Evolutionary conservation across 371 early-diverging fungal genomes (phyloP).

Genomic region (Zancudomyces culisetae): DNA sequence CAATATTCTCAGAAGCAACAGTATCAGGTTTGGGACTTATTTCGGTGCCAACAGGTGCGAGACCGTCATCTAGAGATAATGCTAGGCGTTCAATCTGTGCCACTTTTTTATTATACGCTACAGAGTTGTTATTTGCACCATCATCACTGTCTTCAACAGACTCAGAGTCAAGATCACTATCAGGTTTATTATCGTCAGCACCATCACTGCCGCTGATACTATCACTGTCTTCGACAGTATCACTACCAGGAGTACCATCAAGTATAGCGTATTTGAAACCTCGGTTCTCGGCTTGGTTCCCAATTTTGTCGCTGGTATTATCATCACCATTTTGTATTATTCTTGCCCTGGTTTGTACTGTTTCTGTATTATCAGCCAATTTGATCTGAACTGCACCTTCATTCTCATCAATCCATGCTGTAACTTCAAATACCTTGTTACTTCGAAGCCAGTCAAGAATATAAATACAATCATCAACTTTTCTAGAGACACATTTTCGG

Average conservation of each 20-base stretch:
- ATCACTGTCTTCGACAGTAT: background rate
- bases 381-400: too few species aligned
- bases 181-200: too few species aligned
- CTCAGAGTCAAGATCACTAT: too few species aligned
- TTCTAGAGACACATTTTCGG: constrained; percentile 12
- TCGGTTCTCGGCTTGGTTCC: background rate
- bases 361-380: background rate
- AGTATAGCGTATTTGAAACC: background rate
- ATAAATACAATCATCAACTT: constrained; percentile 16
- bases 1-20: too few species aligned
- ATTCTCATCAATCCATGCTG: constrained; percentile 21
- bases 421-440: constrained; percentile 16
- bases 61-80: too few species aligned
- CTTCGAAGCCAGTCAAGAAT: constrained; percentile 15
- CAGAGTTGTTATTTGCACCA: too few species aligned
- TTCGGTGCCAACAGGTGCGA: too few species aligned
- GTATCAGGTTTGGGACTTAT: too few species aligned
- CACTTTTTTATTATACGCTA: too few species aligned
- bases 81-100: too few species aligned
- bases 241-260: background rate
- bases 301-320: background rate
- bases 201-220: background rate
- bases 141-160: too few species aligned
- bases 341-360: background rate
- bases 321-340: background rate